A percentile compares a stretch with the other conserved stretches of the same genome.
phyloP scores from a whole-genome alignment of 805 yeast species.

The Candida sphagnicola region DNA sequence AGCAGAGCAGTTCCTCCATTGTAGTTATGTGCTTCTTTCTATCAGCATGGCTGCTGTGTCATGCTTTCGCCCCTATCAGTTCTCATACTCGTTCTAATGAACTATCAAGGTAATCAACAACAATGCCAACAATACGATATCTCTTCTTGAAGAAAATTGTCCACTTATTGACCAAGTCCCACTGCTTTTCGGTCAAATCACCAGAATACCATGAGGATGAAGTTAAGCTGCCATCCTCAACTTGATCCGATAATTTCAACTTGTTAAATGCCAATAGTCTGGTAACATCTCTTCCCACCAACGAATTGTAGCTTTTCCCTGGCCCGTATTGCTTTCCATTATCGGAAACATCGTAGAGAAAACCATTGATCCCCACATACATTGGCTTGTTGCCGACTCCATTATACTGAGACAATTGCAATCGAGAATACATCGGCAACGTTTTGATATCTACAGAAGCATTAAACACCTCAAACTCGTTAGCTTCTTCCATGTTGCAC shows the following conservation, averaged over 20 bases:
- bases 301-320: conserved; percentile 65
- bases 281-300: conserved; percentile 76
- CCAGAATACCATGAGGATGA: conserved; percentile 44
- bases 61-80: too few species aligned
- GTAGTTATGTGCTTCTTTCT: too few species aligned
- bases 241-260: conserved; percentile 16
- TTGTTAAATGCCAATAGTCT: conserved; percentile 69
- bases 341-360: conserved; percentile 70
- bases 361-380: conserved; percentile 74
- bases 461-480: conserved; percentile 27
- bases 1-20: too few species aligned
- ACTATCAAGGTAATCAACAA: conserved; percentile 23
- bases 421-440: conserved; percentile 31
- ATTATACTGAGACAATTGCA: conserved; percentile 28
- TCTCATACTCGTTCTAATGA: too few species aligned
- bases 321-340: conserved; percentile 71
- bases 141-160: conserved; percentile 52
- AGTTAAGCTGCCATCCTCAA: conserved; percentile 4
- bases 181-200: conserved; percentile 56
- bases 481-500: conserved; percentile 7
- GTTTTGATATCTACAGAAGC: conserved; percentile 22
- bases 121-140: conserved; percentile 34
- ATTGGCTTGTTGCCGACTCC: conserved; percentile 35
- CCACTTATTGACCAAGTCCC: conserved; percentile 71
- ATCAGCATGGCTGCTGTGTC: too few species aligned